Base-by-base conservation (phyloP, 768 basidiomycete genomes). In the Pholiota molesta region DNA sequence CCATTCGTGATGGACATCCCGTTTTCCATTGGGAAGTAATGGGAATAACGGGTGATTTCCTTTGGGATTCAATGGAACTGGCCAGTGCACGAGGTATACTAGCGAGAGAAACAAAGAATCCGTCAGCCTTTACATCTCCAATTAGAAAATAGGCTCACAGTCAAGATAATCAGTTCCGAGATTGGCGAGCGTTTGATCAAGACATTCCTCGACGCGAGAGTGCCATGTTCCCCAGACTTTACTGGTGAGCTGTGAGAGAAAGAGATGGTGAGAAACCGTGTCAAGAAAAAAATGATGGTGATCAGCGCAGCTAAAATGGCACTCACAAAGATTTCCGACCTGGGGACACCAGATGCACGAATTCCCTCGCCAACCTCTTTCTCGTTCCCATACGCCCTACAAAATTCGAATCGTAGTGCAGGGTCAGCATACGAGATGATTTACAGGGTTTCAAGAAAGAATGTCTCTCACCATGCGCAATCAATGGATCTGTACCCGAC, bases 151-250 rank as follows among this genome's bases (percentile, higher is more conserved):
- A n/a, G 26, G 78, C 82, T 72, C 68, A 88, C 90, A 78, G 62
- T 96, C 94, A 26, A 96, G 83, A 75, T 95, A 95, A 77, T 93
- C 88, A 33, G 84, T 85, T n/a, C 89, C 92, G 33, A 97, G 86
- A 68, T 87, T 86, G 23, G 84, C 81, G 14, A 96, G 86, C 16
- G 91, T 88, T 69, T 88, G 81, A 71, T 94, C 86, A 13, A 96
- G 82, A 60, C 84, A 82, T 65, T 88, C 85, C 68, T 92, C 91
- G 33, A 91, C 91, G 47, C 86, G 82, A 53, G 79, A 75, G 72
- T 93, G 92, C 71, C 83, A 86, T 9, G 88, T 87, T 40, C 82
- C 75, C 87, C 86, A 90, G 11, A 91, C 69, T 67, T 89, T 91
- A 73, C 88, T 90, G 0, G 88, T 90, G 61, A 90, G 83, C 89